Percentiles rank a stretch among this genome's conserved stretches.
phyloP scores from a whole-genome alignment of 305 asterid genomes.

The Fraxinus greggii region DNA sequence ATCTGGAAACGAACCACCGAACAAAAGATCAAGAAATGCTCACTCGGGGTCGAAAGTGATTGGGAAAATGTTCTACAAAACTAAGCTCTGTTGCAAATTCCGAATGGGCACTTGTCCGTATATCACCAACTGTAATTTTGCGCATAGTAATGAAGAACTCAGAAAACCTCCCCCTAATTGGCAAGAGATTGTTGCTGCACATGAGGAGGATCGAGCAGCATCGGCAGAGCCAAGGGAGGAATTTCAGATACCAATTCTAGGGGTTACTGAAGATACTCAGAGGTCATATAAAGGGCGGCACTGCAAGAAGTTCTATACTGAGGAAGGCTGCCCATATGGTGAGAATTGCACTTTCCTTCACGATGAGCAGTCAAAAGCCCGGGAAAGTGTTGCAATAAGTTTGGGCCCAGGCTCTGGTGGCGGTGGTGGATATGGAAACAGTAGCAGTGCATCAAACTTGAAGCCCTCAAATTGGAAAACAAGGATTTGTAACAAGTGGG shows the following conservation, averaged over 20 bases:
- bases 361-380: constrained; percentile 66
- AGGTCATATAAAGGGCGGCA: constrained; percentile 74
- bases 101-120: constrained; percentile 73
- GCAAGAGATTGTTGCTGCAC: constrained; percentile 81
- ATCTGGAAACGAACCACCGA: constrained; percentile 55
- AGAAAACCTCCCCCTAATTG: constrained; percentile 79
- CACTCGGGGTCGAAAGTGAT: constrained; percentile 61
- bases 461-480: constrained; percentile 91
- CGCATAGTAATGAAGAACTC: constrained; percentile 76
- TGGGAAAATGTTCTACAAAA: constrained; percentile 81
- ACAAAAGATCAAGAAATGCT: constrained; percentile 52
- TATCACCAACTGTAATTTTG: constrained; percentile 72
- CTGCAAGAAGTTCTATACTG: constrained; percentile 73
- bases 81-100: constrained; percentile 77
- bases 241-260: constrained; percentile 69
- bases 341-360: constrained; percentile 79
- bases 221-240: constrained; percentile 62
- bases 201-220: constrained; percentile 48
- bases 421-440: constrained; percentile 45
- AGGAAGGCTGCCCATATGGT: constrained; percentile 86
- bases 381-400: constrained; percentile 81
- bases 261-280: constrained; percentile 56
- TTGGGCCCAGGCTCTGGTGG: constrained; percentile 61
- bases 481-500: constrained; percentile 89
- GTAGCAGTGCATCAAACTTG: constrained; percentile 35